A percentile compares a stretch with the other conserved stretches of the same genome.
Conservation (phyloP, 257 asterid genomes). For the Solanum lycopersicoides region DNA sequence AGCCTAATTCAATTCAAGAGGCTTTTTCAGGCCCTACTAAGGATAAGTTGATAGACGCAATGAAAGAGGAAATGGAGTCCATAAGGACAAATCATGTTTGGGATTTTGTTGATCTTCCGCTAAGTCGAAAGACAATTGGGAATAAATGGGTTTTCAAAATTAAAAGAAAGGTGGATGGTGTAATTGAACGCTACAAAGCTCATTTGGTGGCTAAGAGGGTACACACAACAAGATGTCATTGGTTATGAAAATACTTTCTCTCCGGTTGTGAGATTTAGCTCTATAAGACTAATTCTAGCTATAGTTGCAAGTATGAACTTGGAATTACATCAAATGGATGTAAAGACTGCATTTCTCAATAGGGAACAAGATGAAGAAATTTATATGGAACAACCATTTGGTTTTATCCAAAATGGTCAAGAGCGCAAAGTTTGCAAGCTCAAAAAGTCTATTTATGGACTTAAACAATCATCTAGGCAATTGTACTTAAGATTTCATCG, state of each 20-base stretch:
- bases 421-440: too few species aligned
- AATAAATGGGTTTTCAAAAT: neutral
- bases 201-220: neutral
- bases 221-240: neutral
- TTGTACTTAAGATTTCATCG: too few species aligned
- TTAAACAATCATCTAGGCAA: too few species aligned
- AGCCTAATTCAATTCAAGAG: neutral
- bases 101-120: neutral
- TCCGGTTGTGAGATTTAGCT: neutral
- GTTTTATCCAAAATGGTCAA: too few species aligned
- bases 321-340: neutral
- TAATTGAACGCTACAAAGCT: neutral
- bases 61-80: neutral
- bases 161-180: neutral
- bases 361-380: neutral
- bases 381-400: neutral
- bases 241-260: neutral
- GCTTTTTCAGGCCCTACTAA: neutral
- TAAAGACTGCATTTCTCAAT: neutral
- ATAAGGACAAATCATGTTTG: neutral
- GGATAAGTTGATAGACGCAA: neutral
- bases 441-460: too few species aligned
- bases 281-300: neutral
- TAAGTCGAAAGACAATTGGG: neutral
- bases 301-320: neutral